Evolutionary conservation across 2,329 filamentous ascomycete species (phyloP), one percentile per base, ranked within the genome.

Genomic region (Zymoseptoria brevis): DNA sequence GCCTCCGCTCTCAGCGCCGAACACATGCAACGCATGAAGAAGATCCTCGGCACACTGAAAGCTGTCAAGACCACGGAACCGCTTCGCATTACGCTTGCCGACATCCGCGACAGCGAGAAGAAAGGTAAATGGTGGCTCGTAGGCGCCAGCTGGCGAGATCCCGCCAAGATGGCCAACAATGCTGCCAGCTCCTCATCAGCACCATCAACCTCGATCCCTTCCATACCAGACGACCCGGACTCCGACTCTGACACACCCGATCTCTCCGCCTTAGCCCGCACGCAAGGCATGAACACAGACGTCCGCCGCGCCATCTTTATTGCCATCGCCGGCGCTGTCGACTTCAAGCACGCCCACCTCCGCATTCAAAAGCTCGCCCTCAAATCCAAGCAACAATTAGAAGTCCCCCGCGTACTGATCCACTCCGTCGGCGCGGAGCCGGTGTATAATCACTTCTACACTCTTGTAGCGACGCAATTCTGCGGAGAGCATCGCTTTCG

Each of bases 71-170:
- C 87, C 7, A 87, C 84, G 3, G 89, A 95, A 61, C 90, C 94
- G 3, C 80, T 99, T 60, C 85, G 90, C 8, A 86, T 96, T 59
- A 86, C 88, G 9, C 80, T 96, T 3, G 80, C 82, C 45, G 94
- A 99, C 69, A 89, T 99, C 55, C 85, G 85, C 63, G 84, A 92
- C 62, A 87, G 87, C 0, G 88, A 93, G 49, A 93, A 88, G 71
- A 89, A 87, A 71, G 94, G 94, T 0, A 96, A 96, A 77, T 99
- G 94, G 94, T 99, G 94, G 94, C 83, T 97, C 19, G 89, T 97
- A 4, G 94, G 94, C 55, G 93, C 94, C n/a, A 96, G 91, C 73
- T 96, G 93, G 84, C 79, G 78, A 49, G 72, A 80, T 19, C 71
- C 77, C 1, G 69, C 67, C 4, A 71, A 67, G 54, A 64, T 66